Conservation (phyloP, 1,139 yeast species). For the Trichomonascaceae sp. region DNA sequence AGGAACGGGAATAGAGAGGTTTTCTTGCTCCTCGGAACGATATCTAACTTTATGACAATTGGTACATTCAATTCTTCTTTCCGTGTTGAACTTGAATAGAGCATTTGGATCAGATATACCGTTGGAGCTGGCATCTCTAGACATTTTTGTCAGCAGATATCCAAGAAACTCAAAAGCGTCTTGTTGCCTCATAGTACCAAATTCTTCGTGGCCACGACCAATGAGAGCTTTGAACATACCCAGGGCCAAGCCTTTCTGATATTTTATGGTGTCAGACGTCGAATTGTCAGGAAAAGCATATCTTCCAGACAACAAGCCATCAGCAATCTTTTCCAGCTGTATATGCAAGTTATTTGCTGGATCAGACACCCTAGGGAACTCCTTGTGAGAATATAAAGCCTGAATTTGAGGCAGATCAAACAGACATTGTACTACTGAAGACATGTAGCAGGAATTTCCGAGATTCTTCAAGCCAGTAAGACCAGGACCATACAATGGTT, state of each 20-base stretch:
- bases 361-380: constrained; percentile 30
- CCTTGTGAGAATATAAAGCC: constrained; percentile 20
- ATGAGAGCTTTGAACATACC: constrained; percentile 65
- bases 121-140: constrained; percentile 11
- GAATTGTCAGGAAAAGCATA: constrained; percentile 49
- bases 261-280: constrained; percentile 37
- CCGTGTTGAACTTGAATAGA: constrained; percentile 56
- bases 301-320: constrained; percentile 71
- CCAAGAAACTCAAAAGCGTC: constrained; percentile 89
- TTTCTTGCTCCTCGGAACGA: constrained; percentile 56
- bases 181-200: constrained; percentile 82
- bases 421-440: constrained; percentile 72
- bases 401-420: constrained; percentile 41
- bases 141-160: constrained; percentile 55
- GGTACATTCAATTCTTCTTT: constrained; percentile 59
- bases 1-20: constrained; percentile 58
- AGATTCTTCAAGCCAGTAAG: constrained; percentile 79
- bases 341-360: constrained; percentile 62
- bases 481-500: constrained; percentile 61
- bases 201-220: constrained; percentile 76
- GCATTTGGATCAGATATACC: constrained; percentile 41
- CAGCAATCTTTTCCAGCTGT: constrained; percentile 72
- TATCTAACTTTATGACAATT: constrained; percentile 58
- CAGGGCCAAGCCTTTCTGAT: constrained; percentile 75
- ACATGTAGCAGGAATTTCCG: constrained; percentile 90